These are phyloP conservation scores for Rosa persica DNA, from an alignment of 306 rosid species.

Conservation along the genomic window DNA sequence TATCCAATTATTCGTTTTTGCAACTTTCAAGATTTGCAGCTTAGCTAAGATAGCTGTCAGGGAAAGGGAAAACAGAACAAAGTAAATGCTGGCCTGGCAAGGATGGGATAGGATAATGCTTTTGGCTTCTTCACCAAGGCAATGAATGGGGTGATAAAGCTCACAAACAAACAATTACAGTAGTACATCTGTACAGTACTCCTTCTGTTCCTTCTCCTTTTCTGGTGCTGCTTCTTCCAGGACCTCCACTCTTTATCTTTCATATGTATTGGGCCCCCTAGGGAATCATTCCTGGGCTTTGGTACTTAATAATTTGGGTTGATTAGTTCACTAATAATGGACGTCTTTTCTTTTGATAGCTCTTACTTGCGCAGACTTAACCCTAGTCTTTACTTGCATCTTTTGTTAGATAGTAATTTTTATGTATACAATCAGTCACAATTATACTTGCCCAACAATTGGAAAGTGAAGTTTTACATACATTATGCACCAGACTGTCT, in stretches of 20 bases:
- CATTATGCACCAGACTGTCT: no score
- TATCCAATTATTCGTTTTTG: background rate
- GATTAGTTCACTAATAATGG: background rate
- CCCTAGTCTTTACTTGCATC: no score
- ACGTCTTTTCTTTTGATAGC: no score
- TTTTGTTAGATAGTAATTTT: no score
- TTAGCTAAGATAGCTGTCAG: background rate
- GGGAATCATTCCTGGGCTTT: background rate
- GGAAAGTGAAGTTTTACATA: background rate
- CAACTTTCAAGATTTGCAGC: background rate
- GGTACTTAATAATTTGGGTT: background rate
- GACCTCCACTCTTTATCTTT: background rate
- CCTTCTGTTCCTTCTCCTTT: background rate
- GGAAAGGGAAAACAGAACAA: background rate
- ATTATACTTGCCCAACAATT: background rate
- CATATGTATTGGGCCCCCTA: background rate
- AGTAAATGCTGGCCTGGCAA: background rate
- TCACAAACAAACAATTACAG: background rate
- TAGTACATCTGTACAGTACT: background rate
- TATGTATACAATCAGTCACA: no score
- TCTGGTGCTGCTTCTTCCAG: background rate
- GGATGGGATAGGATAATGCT: background rate
- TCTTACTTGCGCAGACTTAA: no score
- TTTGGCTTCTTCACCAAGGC: constrained; percentile 2
- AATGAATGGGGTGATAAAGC: background rate